phyloP scores from a whole-genome alignment of 73 alveolate genomes.

The Breviolum minutum region DNA sequence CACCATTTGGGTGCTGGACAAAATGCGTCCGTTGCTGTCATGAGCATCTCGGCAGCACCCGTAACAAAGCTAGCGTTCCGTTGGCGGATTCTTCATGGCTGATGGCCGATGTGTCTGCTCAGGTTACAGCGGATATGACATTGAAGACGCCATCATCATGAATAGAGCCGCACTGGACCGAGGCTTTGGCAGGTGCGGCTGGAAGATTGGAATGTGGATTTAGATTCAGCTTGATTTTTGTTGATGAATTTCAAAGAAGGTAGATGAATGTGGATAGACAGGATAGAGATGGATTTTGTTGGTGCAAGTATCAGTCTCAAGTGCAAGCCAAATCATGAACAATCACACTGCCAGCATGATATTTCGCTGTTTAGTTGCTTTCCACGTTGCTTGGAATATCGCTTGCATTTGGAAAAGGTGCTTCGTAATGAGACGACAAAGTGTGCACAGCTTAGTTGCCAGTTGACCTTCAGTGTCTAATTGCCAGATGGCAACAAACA shows the following conservation, averaged over 20 bases:
- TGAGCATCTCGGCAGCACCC: slow-evolving; percentile 97
- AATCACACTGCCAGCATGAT: not conserved
- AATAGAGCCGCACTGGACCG: slow-evolving; percentile 99
- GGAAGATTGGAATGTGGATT: not conserved
- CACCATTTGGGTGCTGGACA: slow-evolving; percentile 99
- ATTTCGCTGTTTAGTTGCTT: not conserved
- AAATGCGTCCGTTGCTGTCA: slow-evolving; percentile 99
- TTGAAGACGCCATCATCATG: slow-evolving; percentile 99
- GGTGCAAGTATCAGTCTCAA: too few species aligned
- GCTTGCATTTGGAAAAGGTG: not conserved
- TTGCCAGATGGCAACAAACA: not conserved
- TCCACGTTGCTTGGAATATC: not conserved
- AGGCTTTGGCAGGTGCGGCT: slow-evolving; percentile 98
- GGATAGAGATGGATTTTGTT: too few species aligned
- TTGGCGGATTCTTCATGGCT: too few species aligned
- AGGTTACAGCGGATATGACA: slow-evolving; percentile 98
- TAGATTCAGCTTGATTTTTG: too few species aligned
- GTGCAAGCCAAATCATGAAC: not conserved
- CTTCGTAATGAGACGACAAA: slow-evolving; percentile 86
- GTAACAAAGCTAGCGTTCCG: not conserved
- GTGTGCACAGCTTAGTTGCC: slow-evolving; percentile 10
- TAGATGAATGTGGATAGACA: too few species aligned
- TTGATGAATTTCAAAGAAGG: too few species aligned
- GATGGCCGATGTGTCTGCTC: not conserved
- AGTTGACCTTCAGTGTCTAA: too few species aligned